These are phyloP conservation scores for Cunninghamia lanceolata DNA, from an alignment of 75 land plant species.

Conservation along the genomic window DNA sequence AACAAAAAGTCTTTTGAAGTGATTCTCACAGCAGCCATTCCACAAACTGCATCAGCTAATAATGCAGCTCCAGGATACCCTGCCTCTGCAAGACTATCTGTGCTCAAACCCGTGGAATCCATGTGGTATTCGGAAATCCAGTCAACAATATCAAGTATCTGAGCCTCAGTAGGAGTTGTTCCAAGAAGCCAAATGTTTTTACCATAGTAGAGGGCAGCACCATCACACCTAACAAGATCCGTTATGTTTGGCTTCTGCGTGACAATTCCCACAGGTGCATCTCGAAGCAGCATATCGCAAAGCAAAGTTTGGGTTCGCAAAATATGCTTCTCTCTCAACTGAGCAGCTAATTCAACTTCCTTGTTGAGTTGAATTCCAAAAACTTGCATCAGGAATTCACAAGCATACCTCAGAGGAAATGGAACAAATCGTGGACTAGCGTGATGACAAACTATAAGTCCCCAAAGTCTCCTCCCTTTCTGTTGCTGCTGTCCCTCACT, in stretches of 20 bases:
- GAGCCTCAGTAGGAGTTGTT: conserved; percentile 72
- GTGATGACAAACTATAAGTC: conserved; percentile 87
- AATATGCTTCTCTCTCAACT: conserved; percentile 73
- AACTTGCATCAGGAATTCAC: conserved; percentile 76
- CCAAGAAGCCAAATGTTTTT: conserved; percentile 75
- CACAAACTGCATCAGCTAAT: conserved; percentile 80
- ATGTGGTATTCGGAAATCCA: conserved; percentile 73
- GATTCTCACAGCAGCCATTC: conserved; percentile 85
- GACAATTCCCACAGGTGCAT: conserved; percentile 81
- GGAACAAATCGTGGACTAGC: conserved; percentile 71
- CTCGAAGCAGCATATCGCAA: conserved; percentile 92
- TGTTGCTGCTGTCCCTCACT: conserved; percentile 23
- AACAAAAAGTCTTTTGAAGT: conserved; percentile 72
- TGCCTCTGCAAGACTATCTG: conserved; percentile 80
- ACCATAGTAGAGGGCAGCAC: conserved; percentile 74
- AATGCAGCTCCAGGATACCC: conserved; percentile 68
- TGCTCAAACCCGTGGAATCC: conserved; percentile 81
- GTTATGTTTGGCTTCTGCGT: conserved; percentile 82
- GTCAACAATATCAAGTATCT: conserved; percentile 60
- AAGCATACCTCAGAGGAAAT: conserved; percentile 69
- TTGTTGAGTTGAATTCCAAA: conserved; percentile 82
- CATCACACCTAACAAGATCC: conserved; percentile 91
- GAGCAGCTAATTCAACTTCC: conserved; percentile 78
- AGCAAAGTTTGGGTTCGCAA: conserved; percentile 73
- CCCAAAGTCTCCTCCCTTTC: conserved; percentile 73